Evolutionary conservation across 768 basidiomycete genomes (phyloP), one percentile per base, ranked within the genome.

Genomic region (Asterophora lycoperdoides): DNA sequence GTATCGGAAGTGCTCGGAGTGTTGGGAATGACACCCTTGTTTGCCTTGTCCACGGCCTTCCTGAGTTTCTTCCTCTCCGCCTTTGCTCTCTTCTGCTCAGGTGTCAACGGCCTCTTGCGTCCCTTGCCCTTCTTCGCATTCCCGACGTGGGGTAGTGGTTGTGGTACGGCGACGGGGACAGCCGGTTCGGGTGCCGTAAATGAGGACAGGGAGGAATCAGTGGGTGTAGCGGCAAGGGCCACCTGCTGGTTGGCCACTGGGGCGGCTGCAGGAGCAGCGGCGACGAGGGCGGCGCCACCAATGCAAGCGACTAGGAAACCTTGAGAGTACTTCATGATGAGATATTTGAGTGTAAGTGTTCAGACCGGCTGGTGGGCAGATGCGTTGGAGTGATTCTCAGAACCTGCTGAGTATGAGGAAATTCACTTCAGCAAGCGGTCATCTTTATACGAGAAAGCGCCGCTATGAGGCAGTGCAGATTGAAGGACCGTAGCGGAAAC

Each of bases 281-380:
- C 44, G 14, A 49, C 56, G 38, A 57, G 49, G 26, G 50, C 33
- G 36, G 44, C 48, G 29, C 52, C 55, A 23, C 46, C 49, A 35
- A 54, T 32, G 20, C 41, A 47, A 33, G 56, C 56, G 41, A 52
- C 39, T 43, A 54, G 29, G 36, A 54, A 32, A 28, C 44, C 56
- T 54, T 54, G 50, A 33, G 56, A 54, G 48, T 54, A 57, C 42
- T 56, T 56, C 55, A 56, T 53, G 23, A 40, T 51, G 37, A 19
- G 48, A 11, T 34, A 48, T 44, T 44, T 45, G 40, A 30, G 23
- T n/a, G n/a, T n/a, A n/a, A 40, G 29, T 32, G 43, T 36, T 49
- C 44, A 56, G 51, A 42, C 48, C 48, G 33, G 52, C 48, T 50
- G 53, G 19, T 44, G 45, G 41, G 38, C 30, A 40, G 41, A 26